Evolutionary conservation across 306 rosid species (phyloP), one percentile per base, ranked within the genome.

Genomic region (Sophora flavescens): DNA sequence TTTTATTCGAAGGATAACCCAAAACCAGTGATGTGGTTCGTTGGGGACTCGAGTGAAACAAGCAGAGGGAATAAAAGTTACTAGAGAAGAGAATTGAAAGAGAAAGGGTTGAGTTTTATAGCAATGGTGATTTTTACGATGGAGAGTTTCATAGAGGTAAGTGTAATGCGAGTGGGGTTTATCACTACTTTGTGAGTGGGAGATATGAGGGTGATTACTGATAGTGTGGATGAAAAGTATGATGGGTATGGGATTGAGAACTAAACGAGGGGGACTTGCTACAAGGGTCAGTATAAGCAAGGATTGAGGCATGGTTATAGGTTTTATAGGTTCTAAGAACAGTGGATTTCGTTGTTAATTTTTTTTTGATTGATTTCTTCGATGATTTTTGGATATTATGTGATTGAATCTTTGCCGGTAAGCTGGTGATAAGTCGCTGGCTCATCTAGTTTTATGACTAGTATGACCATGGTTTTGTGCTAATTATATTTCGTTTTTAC

Each of bases 121-220:
- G 90, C 77, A 92, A 90, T 80, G 97, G 97, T 28, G 97, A 92
- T 76, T 82, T 86, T 80, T 92, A 92, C 63, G 97, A 92, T 76
- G 97, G 22, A 22, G 22, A 22, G 22, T 22, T 22, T 22, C 22
- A n/a, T n/a, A n/a, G n/a, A n/a, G n/a, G n/a, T n/a, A n/a, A n/a
- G n/a, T n/a, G n/a, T n/a, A 22, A 22, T 22, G 22, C 1, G 22
- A 22, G 22, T 22, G 22, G 22, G 22, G 22, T 22, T 22, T 22
- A 22, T 22, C 22, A 22, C 22, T 22, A 0, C 22, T 22, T 22
- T 22, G 22, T 22, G 22, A 22, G 22, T 22, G 22, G 22, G 22
- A 22, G 22, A 22, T 22, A 22, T 22, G 22, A 22, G 22, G 22
- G 22, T 22, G 22, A 22, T 22, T 22, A n/a, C n/a, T n/a, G n/a